These are phyloP conservation scores for Haematococcus sp. DNA, from an alignment of 139 green algal species.

Conservation along the genomic window DNA sequence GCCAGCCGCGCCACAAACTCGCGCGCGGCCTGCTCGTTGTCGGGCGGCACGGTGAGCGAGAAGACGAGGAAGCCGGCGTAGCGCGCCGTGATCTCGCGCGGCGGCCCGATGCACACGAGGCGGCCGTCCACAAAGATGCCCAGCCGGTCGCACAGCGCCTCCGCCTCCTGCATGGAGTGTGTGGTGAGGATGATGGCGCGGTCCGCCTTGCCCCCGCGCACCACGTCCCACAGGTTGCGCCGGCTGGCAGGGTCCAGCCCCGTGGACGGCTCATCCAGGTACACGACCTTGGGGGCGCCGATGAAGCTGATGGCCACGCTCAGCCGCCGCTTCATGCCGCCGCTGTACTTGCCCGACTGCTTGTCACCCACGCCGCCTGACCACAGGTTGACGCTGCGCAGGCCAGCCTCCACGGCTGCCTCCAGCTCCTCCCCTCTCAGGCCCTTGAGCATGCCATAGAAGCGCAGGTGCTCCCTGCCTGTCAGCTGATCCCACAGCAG, in stretches of 20 bases:
- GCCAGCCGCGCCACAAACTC: constrained; percentile 48
- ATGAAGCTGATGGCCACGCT: constrained; percentile 79
- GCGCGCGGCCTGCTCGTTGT: constrained; percentile 45
- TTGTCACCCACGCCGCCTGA: constrained; percentile 42
- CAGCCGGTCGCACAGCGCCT: constrained; percentile 67
- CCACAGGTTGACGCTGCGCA: constrained; percentile 34
- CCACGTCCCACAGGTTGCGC: constrained; percentile 80
- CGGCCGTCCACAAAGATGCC: constrained; percentile 78
- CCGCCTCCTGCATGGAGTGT: constrained; percentile 84
- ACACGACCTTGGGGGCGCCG: constrained; percentile 53
- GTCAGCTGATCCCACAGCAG: constrained; percentile 64
- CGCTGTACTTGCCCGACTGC: constrained; percentile 43
- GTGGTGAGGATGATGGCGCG: constrained; percentile 89
- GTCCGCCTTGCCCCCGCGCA: constrained; percentile 66
- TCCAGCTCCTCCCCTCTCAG: constrained; percentile 38
- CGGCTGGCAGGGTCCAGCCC: constrained; percentile 79
- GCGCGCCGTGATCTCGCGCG: constrained; percentile 75
- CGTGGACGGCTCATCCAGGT: constrained; percentile 27
- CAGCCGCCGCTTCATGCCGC: constrained; percentile 73
- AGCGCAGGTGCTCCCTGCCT: constrained; percentile 85
- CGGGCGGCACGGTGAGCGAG: constrained; percentile 67
- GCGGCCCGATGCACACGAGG: constrained; percentile 86
- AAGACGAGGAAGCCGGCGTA: constrained; percentile 67
- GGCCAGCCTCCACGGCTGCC: constrained; percentile 14
- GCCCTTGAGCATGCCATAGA: constrained; percentile 90